Percentiles rank a stretch among this genome's conserved stretches.
Conservation (phyloP, 1,284 basidiomycete genomes). For the Papiliotrema flavescens region DNA sequence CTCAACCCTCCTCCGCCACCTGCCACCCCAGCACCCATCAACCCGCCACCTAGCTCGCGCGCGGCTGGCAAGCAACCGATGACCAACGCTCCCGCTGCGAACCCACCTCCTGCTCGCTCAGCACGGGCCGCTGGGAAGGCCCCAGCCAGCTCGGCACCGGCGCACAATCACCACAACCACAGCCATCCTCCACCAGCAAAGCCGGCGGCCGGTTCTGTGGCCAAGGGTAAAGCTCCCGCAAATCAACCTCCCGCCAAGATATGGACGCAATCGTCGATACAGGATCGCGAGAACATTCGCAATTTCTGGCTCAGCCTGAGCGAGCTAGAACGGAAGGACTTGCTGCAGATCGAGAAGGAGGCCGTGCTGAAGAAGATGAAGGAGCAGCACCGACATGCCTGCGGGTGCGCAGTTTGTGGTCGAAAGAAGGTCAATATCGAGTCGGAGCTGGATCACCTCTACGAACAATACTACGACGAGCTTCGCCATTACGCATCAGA, state of each 20-base stretch:
- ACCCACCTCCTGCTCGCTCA: constrained; percentile 49
- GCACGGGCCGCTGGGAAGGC: constrained; percentile 52
- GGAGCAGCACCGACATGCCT: constrained; percentile 95
- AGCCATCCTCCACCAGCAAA: constrained; percentile 49
- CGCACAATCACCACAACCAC: constrained; percentile 57
- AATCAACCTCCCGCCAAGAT: constrained; percentile 54
- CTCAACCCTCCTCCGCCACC: constrained; percentile 40
- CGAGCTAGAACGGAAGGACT: constrained; percentile 80
- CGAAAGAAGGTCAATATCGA: constrained; percentile 98
- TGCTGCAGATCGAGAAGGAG: constrained; percentile 96
- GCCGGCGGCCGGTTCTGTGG: constrained; percentile 33
- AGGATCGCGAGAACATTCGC: constrained; percentile 94
- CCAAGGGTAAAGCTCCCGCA: constrained; percentile 40
- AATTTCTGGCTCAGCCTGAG: constrained; percentile 91
- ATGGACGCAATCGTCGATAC: constrained; percentile 82
- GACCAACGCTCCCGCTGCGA: constrained; percentile 51
- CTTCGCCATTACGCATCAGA: constrained; percentile 97
- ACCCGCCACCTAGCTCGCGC: constrained; percentile 60
- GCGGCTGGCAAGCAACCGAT: constrained; percentile 75
- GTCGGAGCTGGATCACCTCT: constrained; percentile 97
- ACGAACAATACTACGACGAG: constrained; percentile 99
- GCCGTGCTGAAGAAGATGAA: constrained; percentile 97
- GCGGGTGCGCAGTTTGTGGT: constrained; percentile 93
- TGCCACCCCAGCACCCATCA: constrained; percentile 40
- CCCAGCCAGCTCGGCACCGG: constrained; percentile 54